Conservation (phyloP, 495 filamentous ascomycete species). For the Penicillium subrubescens region DNA sequence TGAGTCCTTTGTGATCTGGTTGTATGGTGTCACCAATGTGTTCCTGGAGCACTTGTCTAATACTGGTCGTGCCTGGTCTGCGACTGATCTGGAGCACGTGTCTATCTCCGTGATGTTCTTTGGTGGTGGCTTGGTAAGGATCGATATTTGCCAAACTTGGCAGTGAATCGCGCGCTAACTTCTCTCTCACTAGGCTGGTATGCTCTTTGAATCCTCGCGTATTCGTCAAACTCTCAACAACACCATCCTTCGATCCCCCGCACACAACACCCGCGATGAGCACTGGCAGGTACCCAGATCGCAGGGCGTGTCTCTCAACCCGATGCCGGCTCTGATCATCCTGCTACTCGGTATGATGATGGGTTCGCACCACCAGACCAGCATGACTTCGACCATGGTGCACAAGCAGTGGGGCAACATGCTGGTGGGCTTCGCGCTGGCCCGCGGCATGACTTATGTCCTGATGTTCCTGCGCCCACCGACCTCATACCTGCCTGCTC, state of each 20-base stretch:
- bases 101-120: slow-evolving; percentile 95
- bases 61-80: slow-evolving; percentile 68
- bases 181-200: slow-evolving; percentile 63
- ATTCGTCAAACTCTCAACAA: slow-evolving; percentile 73
- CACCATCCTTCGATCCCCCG: slow-evolving; percentile 48
- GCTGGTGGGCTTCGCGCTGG: slow-evolving; percentile 77
- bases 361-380: slow-evolving; percentile 85
- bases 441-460: slow-evolving; percentile 79
- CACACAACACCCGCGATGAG: slow-evolving; percentile 49
- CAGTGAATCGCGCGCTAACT: not conserved
- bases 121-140: slow-evolving; percentile 81
- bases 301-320: slow-evolving; percentile 82
- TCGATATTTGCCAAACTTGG: not conserved
- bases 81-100: slow-evolving; percentile 86
- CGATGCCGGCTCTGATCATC: slow-evolving; percentile 84
- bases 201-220: slow-evolving; percentile 81
- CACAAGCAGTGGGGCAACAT: slow-evolving; percentile 94
- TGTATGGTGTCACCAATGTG: slow-evolving; percentile 87
- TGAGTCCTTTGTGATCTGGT: slow-evolving; percentile 84
- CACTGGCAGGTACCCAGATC: slow-evolving; percentile 61
- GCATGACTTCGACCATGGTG: slow-evolving; percentile 85
- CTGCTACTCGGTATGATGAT: slow-evolving; percentile 91
- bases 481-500: slow-evolving; percentile 76
- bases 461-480: slow-evolving; percentile 81
- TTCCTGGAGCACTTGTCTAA: slow-evolving; percentile 86